These are phyloP conservation scores for Phyllosticta capitalensis DNA, from an alignment of 2,329 filamentous ascomycete genomes.

Conservation along the genomic window DNA sequence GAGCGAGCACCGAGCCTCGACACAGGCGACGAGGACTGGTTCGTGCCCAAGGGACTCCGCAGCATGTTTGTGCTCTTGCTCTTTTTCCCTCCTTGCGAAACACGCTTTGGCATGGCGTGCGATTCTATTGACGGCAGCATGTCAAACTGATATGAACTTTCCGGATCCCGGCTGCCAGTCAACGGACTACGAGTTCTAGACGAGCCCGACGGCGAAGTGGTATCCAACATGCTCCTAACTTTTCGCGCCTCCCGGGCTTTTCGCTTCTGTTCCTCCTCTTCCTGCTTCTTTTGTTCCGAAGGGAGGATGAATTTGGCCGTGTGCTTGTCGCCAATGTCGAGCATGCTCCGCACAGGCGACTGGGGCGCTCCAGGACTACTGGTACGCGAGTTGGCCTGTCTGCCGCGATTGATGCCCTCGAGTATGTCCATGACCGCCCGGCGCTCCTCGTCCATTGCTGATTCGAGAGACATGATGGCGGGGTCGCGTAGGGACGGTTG, in stretches of 20 bases:
- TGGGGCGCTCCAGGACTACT: conserved; percentile 39
- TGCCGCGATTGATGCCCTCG: conserved; percentile 35
- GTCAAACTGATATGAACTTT: conserved; percentile 35
- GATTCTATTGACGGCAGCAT: conserved; percentile 37
- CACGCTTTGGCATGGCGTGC: conserved; percentile 33
- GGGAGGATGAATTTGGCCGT: conserved; percentile 11
- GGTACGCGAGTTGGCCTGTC: conserved; percentile 35
- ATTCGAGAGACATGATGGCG: conserved; percentile 63
- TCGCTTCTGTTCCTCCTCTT: conserved; percentile 1
- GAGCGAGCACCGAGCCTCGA: conserved; percentile 23
- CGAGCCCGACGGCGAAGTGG: conserved; percentile 22
- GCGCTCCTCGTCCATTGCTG: conserved; percentile 67
- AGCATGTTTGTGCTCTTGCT: conserved; percentile 18
- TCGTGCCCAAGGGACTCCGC: conserved; percentile 20
- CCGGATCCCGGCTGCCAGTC: conserved; percentile 23
- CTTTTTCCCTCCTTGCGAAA: conserved; percentile 33
- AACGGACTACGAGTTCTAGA: conserved; percentile 24
- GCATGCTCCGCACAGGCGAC: conserved; percentile 61
- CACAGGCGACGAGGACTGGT: conserved; percentile 31
- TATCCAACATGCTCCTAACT: conserved; percentile 30
- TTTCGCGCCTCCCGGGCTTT: conserved; percentile 1
- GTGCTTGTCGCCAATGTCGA: conserved; percentile 21
- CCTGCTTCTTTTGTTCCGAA: conserved; percentile 8
- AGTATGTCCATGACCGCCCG: conserved; percentile 62
- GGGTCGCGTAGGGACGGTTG: conserved; percentile 3